Evolutionary conservation across 176 grass and related monocot genomes (phyloP), one percentile per base, ranked within the genome.

Genomic region (Carex myosuroides): DNA sequence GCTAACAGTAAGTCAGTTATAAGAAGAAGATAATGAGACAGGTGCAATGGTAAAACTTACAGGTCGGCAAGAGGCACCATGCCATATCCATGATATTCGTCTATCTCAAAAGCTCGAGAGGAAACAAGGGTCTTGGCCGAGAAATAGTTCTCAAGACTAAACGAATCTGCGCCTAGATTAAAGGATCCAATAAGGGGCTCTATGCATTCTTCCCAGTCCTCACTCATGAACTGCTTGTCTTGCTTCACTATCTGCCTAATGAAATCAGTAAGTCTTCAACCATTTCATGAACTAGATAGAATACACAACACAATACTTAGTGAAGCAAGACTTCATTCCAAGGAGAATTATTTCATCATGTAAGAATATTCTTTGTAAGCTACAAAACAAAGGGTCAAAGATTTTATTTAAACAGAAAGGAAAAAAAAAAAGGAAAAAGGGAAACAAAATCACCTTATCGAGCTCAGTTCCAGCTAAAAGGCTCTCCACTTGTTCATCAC

Each of bases 21-120:
- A 80, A 62, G 7, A 64, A 64, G 14, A 41, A 50, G 58, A 63
- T 50, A 50, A 14, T 64, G 13, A 81, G 18, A 60, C 77, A 41
- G 33, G n/a, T 13, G 58, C 48, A 87, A 85, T 39, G 12, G 20
- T 75, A 75, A 74, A 80, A 91, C 92, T 90, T 93, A 99, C 96
- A 93, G 85, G 83, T 99, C 93, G 59, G 91, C 96, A 81, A 99
- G 68, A 64, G 96, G 96, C 68, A 95, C 96, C 96, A 95, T 99
- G 87, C 96, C 96, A 88, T 29, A 95, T 44, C 93, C 91, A 86
- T 95, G 88, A 70, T 85, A 93, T 60, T 48, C 80, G 75, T 95
- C 93, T 24, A 99, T 95, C 48, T 83, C 52, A 73, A 95, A 99
- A 52, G 93, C 91, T 85, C 96, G 92, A 70, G 96, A 95, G 18